Evolutionary conservation across 139 green algal species (phyloP).

Genomic region (Coccomyxa sp.): DNA sequence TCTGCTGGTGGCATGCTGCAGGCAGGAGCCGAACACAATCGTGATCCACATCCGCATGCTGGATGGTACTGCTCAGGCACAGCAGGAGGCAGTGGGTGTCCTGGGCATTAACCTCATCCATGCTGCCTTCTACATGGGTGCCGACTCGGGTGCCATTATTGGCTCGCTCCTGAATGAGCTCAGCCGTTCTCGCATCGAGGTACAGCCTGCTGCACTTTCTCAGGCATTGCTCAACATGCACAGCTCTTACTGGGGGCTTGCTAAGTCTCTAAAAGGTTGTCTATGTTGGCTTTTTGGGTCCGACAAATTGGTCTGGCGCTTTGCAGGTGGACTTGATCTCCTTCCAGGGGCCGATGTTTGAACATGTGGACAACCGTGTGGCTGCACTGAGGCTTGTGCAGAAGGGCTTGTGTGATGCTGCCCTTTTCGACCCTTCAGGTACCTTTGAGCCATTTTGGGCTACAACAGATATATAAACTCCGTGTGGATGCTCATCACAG

Average conservation of each 20-base stretch:
- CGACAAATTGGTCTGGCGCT: neutral
- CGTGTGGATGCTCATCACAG: too few relatives aligned
- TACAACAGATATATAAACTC: too few relatives aligned
- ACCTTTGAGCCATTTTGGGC: neutral
- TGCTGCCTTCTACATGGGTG: slow-evolving; percentile 20
- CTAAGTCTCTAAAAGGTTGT: too few relatives aligned
- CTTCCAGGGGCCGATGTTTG: slow-evolving; percentile 33
- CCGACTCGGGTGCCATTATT: slow-evolving; percentile 20
- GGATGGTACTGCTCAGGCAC: slow-evolving; percentile 35
- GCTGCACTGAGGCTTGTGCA: slow-evolving; percentile 38
- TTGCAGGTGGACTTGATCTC: slow-evolving; percentile 34
- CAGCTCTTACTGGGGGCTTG: too few relatives aligned
- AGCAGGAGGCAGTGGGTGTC: slow-evolving; percentile 46
- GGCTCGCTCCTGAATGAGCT: slow-evolving; percentile 32
- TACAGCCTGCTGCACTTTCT: neutral
- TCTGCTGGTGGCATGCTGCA: slow-evolving; percentile 5
- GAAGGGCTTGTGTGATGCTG: slow-evolving; percentile 35
- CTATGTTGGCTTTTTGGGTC: too few relatives aligned
- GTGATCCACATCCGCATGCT: slow-evolving; percentile 51
- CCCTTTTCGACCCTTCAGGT: slow-evolving; percentile 35
- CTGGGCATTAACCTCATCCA: slow-evolving; percentile 53
- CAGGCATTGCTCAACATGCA: too few relatives aligned
- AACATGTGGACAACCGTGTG: slow-evolving; percentile 32
- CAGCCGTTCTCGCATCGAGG: slow-evolving; percentile 27
- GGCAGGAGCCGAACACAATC: slow-evolving; percentile 30